Conservation (phyloP, 225 moss, liverwort and hornwort genomes). For the Pleurozium schreberi region DNA sequence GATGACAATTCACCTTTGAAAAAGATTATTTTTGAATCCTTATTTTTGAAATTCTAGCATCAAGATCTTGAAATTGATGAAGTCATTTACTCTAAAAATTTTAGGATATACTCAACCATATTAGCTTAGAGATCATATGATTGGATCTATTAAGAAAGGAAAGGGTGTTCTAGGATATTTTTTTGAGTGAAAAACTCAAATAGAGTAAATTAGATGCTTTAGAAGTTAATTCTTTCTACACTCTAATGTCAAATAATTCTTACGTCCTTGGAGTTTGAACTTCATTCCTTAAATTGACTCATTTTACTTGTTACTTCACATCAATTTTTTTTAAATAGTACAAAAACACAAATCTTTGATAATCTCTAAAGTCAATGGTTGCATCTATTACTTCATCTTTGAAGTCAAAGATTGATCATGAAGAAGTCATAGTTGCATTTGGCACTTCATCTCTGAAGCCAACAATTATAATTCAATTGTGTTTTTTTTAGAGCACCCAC, state of each 20-base stretch:
- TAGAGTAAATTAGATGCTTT: too few species aligned
- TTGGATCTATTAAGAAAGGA: not conserved
- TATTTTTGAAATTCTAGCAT: not conserved
- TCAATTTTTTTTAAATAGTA: too few species aligned
- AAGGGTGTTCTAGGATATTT: not conserved
- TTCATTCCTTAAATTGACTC: not conserved
- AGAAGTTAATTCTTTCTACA: not conserved
- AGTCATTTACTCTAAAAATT: not conserved
- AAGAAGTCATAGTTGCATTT: rapidly evolving
- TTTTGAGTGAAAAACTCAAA: not conserved
- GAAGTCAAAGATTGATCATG: not conserved
- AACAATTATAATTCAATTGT: too few species aligned
- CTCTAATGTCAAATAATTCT: not conserved
- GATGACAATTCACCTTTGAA: not conserved
- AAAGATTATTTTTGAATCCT: not conserved
- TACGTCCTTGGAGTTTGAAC: rapidly evolving
- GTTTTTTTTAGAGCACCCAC: too few species aligned
- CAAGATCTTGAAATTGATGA: not conserved
- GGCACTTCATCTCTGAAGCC: not conserved
- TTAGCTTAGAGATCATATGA: not conserved
- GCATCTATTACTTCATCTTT: not conserved
- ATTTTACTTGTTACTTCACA: too few species aligned
- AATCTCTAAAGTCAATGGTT: rapidly evolving
- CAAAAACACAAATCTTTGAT: too few species aligned
- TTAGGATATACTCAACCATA: not conserved